phyloP scores from a whole-genome alignment of 176 grass and related monocot species.

The Triticum aestivum region IWGSC_CS_RefSeq_v2.1 NC_057810.1:286252031-286252530 shows the following conservation, averaged over 20 bases:
- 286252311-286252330: conserved; percentile 33
- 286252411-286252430: conserved; percentile 9
- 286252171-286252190: conserved; percentile 30
- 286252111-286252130: conserved; percentile 76
- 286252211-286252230: conserved; percentile 37
- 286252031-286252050: conserved; percentile 36
- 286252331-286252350: conserved; percentile 31
- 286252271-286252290: conserved; percentile 17
- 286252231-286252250: conserved; percentile 35
- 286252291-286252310: not conserved
- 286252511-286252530: conserved; percentile 20
- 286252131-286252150: conserved; percentile 51
- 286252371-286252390: conserved; percentile 35
- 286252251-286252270: conserved; percentile 23
- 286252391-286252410: conserved; percentile 25
- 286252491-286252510: conserved; percentile 28
- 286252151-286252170: conserved; percentile 25
- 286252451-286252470: conserved; percentile 14
- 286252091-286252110: conserved; percentile 64
- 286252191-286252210: conserved; percentile 37
- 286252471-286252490: conserved; percentile 28
- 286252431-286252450: conserved; percentile 68
- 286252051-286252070: conserved; percentile 93
- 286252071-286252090: conserved; percentile 96
- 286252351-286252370: conserved; percentile 33